Conservation (phyloP, 2,329 filamentous ascomycete genomes). For the Claviceps lovelessii region DNA sequence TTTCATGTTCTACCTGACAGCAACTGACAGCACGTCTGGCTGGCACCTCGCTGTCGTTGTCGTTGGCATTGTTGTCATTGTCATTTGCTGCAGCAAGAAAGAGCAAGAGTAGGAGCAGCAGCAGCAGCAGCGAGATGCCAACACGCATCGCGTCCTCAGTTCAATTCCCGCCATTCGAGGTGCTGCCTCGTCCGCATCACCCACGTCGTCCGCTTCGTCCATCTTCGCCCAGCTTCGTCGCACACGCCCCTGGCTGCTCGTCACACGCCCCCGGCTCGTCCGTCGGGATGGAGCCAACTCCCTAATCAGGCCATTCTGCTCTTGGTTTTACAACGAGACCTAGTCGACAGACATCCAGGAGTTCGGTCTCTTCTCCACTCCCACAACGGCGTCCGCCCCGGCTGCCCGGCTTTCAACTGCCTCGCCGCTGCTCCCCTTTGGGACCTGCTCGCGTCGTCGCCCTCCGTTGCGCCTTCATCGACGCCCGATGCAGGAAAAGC, state of each 20-base stretch:
- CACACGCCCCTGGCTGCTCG: background rate
- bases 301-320: constrained; percentile 12
- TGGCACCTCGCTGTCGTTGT: background rate
- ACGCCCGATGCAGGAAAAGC: constrained; percentile 6
- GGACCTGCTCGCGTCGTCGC: constrained; percentile 5
- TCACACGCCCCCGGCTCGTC: constrained; percentile 3
- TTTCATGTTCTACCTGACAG: background rate
- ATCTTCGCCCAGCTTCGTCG: background rate
- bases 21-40: background rate
- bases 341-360: constrained; percentile 2
- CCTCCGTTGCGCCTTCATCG: constrained; percentile 1
- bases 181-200: background rate
- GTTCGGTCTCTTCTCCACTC: constrained; percentile 8
- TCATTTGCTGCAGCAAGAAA: no score
- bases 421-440: constrained; percentile 3
- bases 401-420: constrained; percentile 6
- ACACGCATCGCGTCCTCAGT: background rate
- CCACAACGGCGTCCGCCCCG: constrained; percentile 9
- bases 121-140: no score
- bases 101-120: no score
- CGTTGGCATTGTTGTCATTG: background rate
- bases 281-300: constrained; percentile 6
- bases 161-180: no score
- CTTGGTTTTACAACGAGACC: constrained; percentile 2
- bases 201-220: background rate